Base-by-base conservation (phyloP, 2,329 filamentous ascomycete genomes). In the Fusarium keratoplasticum region DNA sequence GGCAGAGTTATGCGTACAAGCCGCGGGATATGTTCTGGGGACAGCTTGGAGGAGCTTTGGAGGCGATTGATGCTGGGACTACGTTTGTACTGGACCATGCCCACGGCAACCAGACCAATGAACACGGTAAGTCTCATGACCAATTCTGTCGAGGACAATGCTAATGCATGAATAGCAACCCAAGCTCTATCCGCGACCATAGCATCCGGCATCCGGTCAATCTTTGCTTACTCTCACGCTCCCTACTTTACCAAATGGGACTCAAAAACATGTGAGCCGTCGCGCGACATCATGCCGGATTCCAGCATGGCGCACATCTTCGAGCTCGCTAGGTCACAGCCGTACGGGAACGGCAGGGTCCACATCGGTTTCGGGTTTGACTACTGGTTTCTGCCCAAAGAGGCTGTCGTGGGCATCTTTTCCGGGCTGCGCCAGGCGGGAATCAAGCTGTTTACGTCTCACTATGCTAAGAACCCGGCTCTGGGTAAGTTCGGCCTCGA, bases 61-160 rank as follows among this genome's bases (percentile, higher is more conserved):
- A 66, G 36, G 57, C 64, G 4, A 57, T 66, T 4, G 64, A 61
- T 16, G 33, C 64, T 16, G 64, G 64, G 16, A 66, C 64, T 18
- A 66, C 64, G 1, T 66, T 66, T 62, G 64, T 66, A 2, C 58
- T 66, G 14, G 64, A 66, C 20, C 64, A 66, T 38, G 64, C 64
- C n/a, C 64, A 66, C 8, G 64, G 64, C 10, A 66, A 66, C n/a
- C 64, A 61, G 20, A 50, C 64, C 10, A 61, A 66, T 47, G 64
- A 66, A 20, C 64, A 66, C n/a, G 64, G 64, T 57, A 36, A 61
- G 57, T 16, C 22, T 54, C 50, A 29, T 25, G 6, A 2, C 44
- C 44, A 22, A 50, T 25, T 9, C 20, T 50, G 44, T 22, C 13
- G 16, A 50, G 31, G 36, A 11, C 54, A 25, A 58, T 36, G 20